Evolutionary conservation across 768 basidiomycete species (phyloP).

Genomic region (Amanita subjunquillea): DNA sequence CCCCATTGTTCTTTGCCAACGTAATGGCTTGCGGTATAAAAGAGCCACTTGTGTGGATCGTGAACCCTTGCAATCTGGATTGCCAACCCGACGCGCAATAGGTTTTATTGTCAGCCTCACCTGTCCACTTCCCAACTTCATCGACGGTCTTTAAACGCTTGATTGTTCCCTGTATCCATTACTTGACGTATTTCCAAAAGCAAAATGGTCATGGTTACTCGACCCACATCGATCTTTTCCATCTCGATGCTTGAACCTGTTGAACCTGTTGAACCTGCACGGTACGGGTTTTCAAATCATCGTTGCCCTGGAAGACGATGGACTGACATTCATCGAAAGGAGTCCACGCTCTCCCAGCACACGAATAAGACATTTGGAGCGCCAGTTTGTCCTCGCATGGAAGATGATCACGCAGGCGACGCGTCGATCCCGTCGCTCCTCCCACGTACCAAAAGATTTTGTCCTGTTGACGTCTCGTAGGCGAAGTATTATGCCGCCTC

Average conservation of each 20-base stretch:
- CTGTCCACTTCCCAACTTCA: background rate
- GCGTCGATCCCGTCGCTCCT: constrained; percentile 40
- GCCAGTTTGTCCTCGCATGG: constrained; percentile 51
- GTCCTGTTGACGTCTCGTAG: constrained; percentile 48
- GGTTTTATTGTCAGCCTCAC: background rate
- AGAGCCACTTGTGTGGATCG: background rate
- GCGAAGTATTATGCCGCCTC: constrained; percentile 31
- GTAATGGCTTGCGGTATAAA: constrained; percentile 2
- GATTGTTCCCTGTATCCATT: background rate
- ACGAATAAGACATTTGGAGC: constrained; percentile 41
- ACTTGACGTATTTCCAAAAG: background rate
- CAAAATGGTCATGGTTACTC: constrained; percentile 5
- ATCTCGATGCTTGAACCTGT: constrained; percentile 16
- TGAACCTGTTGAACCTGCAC: constrained; percentile 9
- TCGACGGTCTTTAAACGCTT: background rate
- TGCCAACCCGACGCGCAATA: background rate
- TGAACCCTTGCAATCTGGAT: constrained; percentile 6
- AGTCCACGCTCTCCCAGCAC: constrained; percentile 5
- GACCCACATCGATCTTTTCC: constrained; percentile 15
- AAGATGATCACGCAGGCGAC: constrained; percentile 46
- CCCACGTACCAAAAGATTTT: constrained; percentile 49
- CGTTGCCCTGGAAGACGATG: background rate
- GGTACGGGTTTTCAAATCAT: background rate
- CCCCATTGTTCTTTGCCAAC: background rate
- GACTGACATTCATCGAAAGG: background rate